Evolutionary conservation across 495 filamentous ascomycete genomes (phyloP).

Genomic region (Cercophora sp.): DNA sequence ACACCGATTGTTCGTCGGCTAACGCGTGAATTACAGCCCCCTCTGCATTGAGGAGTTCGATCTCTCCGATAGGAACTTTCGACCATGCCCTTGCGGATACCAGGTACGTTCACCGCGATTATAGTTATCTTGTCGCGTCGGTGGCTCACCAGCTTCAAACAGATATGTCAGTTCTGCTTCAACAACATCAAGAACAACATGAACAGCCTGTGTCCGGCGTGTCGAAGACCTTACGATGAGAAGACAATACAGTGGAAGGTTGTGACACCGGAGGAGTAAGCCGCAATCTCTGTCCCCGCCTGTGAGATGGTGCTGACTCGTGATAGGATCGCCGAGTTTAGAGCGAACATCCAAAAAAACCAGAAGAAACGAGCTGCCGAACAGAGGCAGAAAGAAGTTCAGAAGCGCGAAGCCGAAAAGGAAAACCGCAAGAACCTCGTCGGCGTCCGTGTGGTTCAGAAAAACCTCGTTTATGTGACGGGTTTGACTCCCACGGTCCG

Average conservation of each 20-base stretch:
- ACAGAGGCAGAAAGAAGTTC: conserved; percentile 86
- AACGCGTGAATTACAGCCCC: conserved; percentile 61
- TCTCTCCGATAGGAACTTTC: conserved; percentile 93
- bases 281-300: no score
- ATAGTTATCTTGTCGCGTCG: conserved; percentile 9
- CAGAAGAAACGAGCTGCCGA: conserved; percentile 82
- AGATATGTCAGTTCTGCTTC: conserved; percentile 99
- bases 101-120: conserved; percentile 58
- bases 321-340: conserved; percentile 61
- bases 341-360: conserved; percentile 83
- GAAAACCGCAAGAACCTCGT: conserved; percentile 92
- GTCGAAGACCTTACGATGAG: conserved; percentile 90
- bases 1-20: no score
- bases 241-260: conserved; percentile 95
- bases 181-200: conserved; percentile 97
- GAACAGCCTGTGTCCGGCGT: conserved; percentile 94
- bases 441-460: conserved; percentile 92
- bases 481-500: conserved; percentile 85
- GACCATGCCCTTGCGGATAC: conserved; percentile 96
- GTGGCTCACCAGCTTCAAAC: conserved; percentile 18
- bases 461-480: conserved; percentile 97
- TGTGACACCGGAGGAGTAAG: conserved; percentile 86
- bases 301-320: no score
- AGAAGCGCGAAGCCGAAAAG: conserved; percentile 92
- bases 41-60: conserved; percentile 99